Base-by-base conservation (phyloP, 1,139 yeast species). In the Hansenula sp. region DNA sequence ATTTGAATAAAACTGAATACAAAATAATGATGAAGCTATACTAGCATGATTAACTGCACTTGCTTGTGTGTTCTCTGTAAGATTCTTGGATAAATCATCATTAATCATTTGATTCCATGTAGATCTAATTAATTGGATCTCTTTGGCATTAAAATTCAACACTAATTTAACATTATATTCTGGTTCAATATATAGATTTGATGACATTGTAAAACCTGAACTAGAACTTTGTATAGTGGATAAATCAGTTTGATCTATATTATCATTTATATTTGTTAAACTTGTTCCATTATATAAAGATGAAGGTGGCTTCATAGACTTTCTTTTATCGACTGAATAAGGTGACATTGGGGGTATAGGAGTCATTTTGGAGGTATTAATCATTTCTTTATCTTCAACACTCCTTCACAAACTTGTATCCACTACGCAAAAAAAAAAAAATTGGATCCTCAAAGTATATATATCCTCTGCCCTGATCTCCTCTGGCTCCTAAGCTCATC, bases 1-100 rank as follows among this genome's bases (percentile, higher is more conserved):
- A 56, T 80, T 82, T 38, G 75, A 69, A 60, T 80, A 82, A 51
- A 79, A 71, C 59, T 79, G 87, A 43, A 78, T 73, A 49, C 81
- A 77, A 55, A 82, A 76, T 31, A 75, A 59, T 10, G 79, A 71
- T 13, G 73, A 66, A 3, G 78, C 75, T 29, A 71, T 60, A 2
- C 60, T 47, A 3, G 49, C 33, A 24, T 51, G 49, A 22, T 35
- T 43, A 24, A 41, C 42, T 9, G 46, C 25, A 25, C 32, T 37
- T 10, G 34, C 25, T 18, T 25, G 41, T 14, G 31, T 34, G 27
- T 28, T 34, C 26, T 18, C 40, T 24, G 32, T 38, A 16, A 32
- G 27, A 4, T 37, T 32, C 17, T 40, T 47, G 25, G 39, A 33
- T 9, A 48, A 10, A 27, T 60, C 64, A 32, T 62, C 66, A 25